phyloP scores from a whole-genome alignment of 345 rosid species.

The Eucalyptus decipiens region DNA sequence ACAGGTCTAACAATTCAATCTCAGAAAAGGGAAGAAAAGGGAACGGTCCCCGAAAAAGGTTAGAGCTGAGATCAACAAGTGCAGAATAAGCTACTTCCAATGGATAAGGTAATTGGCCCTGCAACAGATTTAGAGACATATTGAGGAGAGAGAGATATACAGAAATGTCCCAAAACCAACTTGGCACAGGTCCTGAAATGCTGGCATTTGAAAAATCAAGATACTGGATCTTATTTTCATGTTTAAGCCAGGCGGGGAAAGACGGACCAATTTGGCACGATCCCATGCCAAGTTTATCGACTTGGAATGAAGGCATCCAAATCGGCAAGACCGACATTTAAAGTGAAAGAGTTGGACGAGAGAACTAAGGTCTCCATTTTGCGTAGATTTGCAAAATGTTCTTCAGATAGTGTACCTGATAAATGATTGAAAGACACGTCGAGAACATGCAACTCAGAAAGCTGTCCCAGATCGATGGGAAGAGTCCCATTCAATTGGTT shows the following conservation, averaged over 20 bases:
- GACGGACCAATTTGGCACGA: slow-evolving; percentile 29
- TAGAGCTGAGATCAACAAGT: slow-evolving; percentile 19
- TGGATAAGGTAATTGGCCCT: slow-evolving; percentile 12
- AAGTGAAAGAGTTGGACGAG: slow-evolving; percentile 15
- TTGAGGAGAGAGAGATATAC: slow-evolving; percentile 2
- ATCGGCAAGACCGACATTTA: slow-evolving; percentile 14
- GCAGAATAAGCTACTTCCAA: background rate
- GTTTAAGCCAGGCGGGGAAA: slow-evolving; percentile 27
- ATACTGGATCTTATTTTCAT: background rate
- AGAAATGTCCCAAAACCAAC: slow-evolving; percentile 42
- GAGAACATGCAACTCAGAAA: background rate
- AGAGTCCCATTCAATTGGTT: slow-evolving; percentile 27
- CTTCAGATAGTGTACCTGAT: slow-evolving; percentile 11
- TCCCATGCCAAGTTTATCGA: slow-evolving; percentile 4
- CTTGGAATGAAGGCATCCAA: slow-evolving; percentile 45
- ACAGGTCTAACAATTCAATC: slow-evolving; percentile 10
- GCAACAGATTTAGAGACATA: slow-evolving; percentile 13
- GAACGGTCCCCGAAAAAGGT: slow-evolving; percentile 4
- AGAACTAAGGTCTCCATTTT: slow-evolving; percentile 9
- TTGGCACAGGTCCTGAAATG: slow-evolving; percentile 20
- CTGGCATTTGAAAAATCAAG: slow-evolving; percentile 30
- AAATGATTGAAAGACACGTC: slow-evolving; percentile 25
- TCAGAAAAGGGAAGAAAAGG: slow-evolving; percentile 7
- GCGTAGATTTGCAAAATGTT: slow-evolving; percentile 13
- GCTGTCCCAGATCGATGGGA: slow-evolving; percentile 20